Conservation (phyloP, 805 yeast species). For the Dipodascus albidus region DNA sequence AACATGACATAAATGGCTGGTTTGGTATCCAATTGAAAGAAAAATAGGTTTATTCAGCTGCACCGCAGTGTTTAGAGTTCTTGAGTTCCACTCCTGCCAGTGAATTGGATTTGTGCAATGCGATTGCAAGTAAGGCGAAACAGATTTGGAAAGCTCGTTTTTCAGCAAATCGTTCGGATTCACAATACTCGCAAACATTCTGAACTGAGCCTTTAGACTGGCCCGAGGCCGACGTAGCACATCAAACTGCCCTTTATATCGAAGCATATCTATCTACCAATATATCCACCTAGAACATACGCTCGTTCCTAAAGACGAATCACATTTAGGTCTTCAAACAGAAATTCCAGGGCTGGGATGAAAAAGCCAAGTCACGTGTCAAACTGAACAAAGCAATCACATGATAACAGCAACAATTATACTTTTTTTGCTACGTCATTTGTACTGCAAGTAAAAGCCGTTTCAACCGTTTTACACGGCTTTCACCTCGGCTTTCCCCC, state of each 20-base stretch:
- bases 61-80: slow-evolving; percentile 22
- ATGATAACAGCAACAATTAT: too few species aligned
- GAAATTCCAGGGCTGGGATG: not conserved
- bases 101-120: slow-evolving; percentile 25
- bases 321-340: too few species aligned
- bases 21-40: slow-evolving; percentile 27
- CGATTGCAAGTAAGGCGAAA: slow-evolving; percentile 20
- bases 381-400: not conserved
- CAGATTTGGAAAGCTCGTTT: not conserved
- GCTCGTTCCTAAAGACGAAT: too few species aligned
- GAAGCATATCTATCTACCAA: not conserved
- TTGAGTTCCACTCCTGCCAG: slow-evolving; percentile 28
- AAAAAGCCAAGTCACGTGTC: not conserved
- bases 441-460: too few species aligned
- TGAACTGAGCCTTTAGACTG: not conserved
- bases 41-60: slow-evolving; percentile 25
- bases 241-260: not conserved
- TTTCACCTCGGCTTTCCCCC: not conserved
- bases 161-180: not conserved
- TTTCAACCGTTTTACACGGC: not conserved
- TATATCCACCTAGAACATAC: too few species aligned
- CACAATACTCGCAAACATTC: not conserved
- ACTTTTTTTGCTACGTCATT: too few species aligned
- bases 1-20: slow-evolving; percentile 30
- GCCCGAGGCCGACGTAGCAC: not conserved